Evolutionary conservation across 75 land plant genomes (phyloP).

Genomic region (Selaginella tamariscina): DNA sequence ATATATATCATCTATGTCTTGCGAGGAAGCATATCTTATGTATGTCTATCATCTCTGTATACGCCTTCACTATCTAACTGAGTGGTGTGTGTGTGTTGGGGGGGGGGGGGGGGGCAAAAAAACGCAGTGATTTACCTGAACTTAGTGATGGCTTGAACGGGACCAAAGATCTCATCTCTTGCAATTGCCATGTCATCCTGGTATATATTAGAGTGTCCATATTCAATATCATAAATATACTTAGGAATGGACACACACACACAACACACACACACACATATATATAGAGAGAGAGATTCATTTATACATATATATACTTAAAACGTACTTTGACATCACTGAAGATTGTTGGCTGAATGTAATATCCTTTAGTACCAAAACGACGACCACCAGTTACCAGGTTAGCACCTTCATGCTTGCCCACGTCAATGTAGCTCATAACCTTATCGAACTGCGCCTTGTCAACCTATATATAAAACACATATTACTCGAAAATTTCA

Average conservation of each 20-base stretch:
- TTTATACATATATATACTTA: too few species aligned
- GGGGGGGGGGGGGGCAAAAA: too few species aligned
- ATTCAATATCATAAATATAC: neutral
- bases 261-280: too few species aligned
- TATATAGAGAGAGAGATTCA: too few species aligned
- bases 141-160: slow-evolving; percentile 65
- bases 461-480: slow-evolving; percentile 27
- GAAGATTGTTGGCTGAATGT: slow-evolving; percentile 81
- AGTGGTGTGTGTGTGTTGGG: neutral
- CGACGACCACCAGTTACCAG: slow-evolving; percentile 72
- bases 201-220: neutral
- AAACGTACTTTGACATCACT: slow-evolving; percentile 59
- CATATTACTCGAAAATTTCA: too few species aligned
- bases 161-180: slow-evolving; percentile 79
- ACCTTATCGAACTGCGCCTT: slow-evolving; percentile 66
- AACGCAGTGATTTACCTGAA: slow-evolving; percentile 45
- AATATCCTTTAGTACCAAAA: slow-evolving; percentile 67
- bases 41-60: too few species aligned
- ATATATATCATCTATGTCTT: too few species aligned
- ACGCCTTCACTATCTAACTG: too few species aligned
- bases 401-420: slow-evolving; percentile 63
- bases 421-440: slow-evolving; percentile 52
- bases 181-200: slow-evolving; percentile 70
- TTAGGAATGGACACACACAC: too few species aligned
- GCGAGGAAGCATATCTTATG: too few species aligned